Evolutionary conservation across 345 rosid genomes (phyloP).

Genomic region (Euphorbia tirucalli): DNA sequence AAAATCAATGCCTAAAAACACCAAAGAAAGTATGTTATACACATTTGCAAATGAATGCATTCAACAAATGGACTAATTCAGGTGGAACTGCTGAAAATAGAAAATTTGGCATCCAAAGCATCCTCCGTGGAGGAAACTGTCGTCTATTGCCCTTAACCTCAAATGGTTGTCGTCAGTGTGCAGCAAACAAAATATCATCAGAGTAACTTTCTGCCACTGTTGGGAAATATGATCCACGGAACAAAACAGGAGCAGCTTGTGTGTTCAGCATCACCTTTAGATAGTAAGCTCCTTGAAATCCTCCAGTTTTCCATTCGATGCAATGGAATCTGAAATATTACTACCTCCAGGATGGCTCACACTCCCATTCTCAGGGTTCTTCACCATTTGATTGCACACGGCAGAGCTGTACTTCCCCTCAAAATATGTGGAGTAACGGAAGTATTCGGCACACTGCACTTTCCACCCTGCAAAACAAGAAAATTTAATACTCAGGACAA

Average conservation of each 20-base stretch:
- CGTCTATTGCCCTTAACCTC: slow-evolving; percentile 4
- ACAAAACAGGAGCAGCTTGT: slow-evolving; percentile 7
- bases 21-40: slow-evolving; percentile 37
- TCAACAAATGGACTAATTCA: slow-evolving; percentile 19
- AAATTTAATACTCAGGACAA: background rate
- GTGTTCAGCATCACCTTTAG: slow-evolving; percentile 11
- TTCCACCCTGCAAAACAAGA: slow-evolving; percentile 73
- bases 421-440: slow-evolving; percentile 71
- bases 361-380: slow-evolving; percentile 55
- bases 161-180: slow-evolving; percentile 8
- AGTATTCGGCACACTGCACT: slow-evolving; percentile 58
- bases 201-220: slow-evolving; percentile 7
- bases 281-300: slow-evolving; percentile 34
- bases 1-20: slow-evolving; percentile 27
- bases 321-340: slow-evolving; percentile 34
- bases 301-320: slow-evolving; percentile 73
- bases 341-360: slow-evolving; percentile 37
- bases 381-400: slow-evolving; percentile 38
- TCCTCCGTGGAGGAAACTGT: slow-evolving; percentile 5
- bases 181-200: slow-evolving; percentile 12
- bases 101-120: slow-evolving; percentile 14
- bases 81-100: slow-evolving; percentile 13
- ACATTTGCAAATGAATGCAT: slow-evolving; percentile 51
- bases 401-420: slow-evolving; percentile 72
- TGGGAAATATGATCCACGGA: slow-evolving; percentile 11